Evolutionary conservation across 108 stramenopile genomes (phyloP).

Genomic region (Tribonema minus): DNA sequence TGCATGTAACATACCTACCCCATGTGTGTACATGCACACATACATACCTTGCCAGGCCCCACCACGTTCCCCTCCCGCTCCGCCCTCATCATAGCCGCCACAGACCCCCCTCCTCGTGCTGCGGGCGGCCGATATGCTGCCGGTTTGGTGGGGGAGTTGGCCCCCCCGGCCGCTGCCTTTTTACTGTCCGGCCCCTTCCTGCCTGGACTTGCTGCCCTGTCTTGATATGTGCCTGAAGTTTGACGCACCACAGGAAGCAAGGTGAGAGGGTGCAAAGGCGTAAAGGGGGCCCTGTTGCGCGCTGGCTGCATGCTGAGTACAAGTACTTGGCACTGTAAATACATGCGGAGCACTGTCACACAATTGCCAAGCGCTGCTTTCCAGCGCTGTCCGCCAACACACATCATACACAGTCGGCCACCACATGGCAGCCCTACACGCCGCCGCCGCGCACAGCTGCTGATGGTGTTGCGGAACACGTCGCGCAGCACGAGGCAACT

Average conservation of each 20-base stretch:
- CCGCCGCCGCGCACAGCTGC: too few species aligned
- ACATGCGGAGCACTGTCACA: background rate
- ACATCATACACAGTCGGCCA: too few species aligned
- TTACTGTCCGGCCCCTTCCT: background rate
- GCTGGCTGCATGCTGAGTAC: background rate
- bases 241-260: background rate
- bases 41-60: background rate
- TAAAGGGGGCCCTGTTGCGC: background rate
- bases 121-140: constrained; percentile 14
- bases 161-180: background rate
- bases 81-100: constrained; percentile 31
- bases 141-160: background rate
- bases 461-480: too few species aligned
- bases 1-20: background rate
- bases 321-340: background rate
- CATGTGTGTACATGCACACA: background rate
- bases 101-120: constrained; percentile 4
- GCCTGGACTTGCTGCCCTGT: background rate
- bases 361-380: background rate
- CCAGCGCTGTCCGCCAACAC: too few species aligned
- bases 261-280: background rate
- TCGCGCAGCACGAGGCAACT: too few species aligned
- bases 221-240: background rate
- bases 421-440: too few species aligned
- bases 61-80: constrained; percentile 22